Base-by-base conservation (phyloP, 768 basidiomycete species). In the Suillus plorans region DNA sequence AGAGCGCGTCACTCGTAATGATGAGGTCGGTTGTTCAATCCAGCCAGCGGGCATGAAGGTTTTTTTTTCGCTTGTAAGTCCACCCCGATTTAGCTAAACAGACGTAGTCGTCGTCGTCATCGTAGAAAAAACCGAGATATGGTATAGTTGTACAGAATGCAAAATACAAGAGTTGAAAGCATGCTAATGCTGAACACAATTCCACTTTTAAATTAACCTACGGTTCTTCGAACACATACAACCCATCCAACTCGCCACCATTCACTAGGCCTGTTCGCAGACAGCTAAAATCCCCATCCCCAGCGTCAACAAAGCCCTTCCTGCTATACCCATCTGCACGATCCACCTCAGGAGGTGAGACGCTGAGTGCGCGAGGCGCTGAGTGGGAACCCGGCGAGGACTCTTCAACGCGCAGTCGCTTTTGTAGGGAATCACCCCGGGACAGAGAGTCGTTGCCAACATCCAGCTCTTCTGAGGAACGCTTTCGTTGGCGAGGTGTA, bases 391-490 rank as follows among this genome's bases (percentile, higher is more conserved):
- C n/a, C 13, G 63, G 57, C 10, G 60, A 63, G 5, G 64, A 42
- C 37, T 62, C 60, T 7, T 75, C 74, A 5, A 76, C 65, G 9
- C 74, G 75, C 49, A 76, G 52, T 4, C 74, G 74, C 57, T 75
- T 75, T 63, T 74, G 73, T 20, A 64, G 22, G 16, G 39, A 63
- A 44, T 52, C 62, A 14, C 69, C 64, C 8, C 68, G 45, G 2
- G 67, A 67, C 36, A 65, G 70, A 3, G 67, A 68, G 18, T 65
- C 56, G 3, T 64, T 67, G 39, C 60, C 56, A 34, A 68, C 53
- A 0, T 82, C 80, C 25, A 85, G 74, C 67, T 85, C 84, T 66
- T 84, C 84, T 39, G 84, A 85, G 42, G 81, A 80, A 25, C 84
- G 79, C 66, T 85, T 85, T 64, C 79, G 75, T 68, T 79, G 71